These are phyloP conservation scores for Elongisporangium anandrum DNA, from an alignment of 352 stramenopile species.

Conservation along the genomic window DNA sequence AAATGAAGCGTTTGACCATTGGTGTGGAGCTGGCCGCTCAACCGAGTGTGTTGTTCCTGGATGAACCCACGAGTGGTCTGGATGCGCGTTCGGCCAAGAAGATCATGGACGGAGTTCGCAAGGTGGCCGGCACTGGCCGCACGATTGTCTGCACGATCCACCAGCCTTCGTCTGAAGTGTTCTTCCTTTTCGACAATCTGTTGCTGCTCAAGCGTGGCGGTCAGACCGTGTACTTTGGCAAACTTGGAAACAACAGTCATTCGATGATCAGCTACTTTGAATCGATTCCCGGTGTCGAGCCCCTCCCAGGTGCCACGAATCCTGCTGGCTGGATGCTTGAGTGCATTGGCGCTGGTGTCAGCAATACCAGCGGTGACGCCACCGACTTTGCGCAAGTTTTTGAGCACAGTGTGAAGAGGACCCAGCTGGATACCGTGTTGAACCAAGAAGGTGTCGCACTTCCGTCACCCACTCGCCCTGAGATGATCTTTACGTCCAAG, in stretches of 20 bases:
- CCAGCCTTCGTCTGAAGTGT: too few species aligned
- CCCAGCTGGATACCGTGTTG: conserved; percentile 15
- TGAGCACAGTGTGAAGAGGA: conserved; percentile 17
- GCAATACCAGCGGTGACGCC: conserved; percentile 8
- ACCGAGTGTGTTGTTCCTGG: conserved; percentile 30
- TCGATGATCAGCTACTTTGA: conserved; percentile 34
- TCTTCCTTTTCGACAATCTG: conserved; percentile 77
- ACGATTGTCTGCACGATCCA: too few species aligned
- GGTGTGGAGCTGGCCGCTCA: conserved; percentile 56
- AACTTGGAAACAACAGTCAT: conserved; percentile 21
- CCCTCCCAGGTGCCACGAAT: conserved; percentile 35
- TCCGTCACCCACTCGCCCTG: conserved; percentile 6
- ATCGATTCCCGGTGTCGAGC: conserved; percentile 10
- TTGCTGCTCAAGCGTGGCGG: conserved; percentile 57
- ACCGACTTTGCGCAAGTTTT: conserved; percentile 19
- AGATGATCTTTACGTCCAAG: conserved; percentile 28
- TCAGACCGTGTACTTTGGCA: conserved; percentile 28
- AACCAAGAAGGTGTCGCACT: conserved; percentile 18
- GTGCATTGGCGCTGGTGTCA: conserved; percentile 37
- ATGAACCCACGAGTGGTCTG: conserved; percentile 22
- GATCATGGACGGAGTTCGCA: too few species aligned
- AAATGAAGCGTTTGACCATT: conserved; percentile 27
- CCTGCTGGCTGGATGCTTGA: conserved; percentile 22
- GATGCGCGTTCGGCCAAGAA: too few species aligned
- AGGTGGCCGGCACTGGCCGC: too few species aligned